A percentile compares a stretch with the other conserved stretches of the same genome.
Evolutionary conservation across 1,284 basidiomycete genomes (phyloP).

Genomic region (Ceratobasidium sp.): DNA sequence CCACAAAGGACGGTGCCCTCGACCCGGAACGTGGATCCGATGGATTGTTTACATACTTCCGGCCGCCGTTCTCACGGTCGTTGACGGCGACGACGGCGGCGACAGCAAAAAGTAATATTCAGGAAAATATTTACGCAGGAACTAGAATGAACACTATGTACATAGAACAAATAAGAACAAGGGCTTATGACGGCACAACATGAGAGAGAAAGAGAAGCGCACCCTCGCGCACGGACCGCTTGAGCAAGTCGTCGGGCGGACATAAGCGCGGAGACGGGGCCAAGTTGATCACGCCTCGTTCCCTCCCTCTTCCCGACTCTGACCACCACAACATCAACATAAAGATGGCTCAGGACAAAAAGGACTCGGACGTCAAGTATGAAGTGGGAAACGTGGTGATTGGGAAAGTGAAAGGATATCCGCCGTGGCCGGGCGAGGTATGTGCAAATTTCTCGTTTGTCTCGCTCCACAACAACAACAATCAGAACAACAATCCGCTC

Average conservation of each 20-base stretch:
- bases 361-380: constrained; percentile 56
- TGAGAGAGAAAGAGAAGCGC: neutral
- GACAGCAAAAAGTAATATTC: neutral
- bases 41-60: constrained; percentile 16
- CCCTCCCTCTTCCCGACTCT: neutral
- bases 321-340: constrained; percentile 2
- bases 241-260: constrained; percentile 4
- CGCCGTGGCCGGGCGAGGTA: constrained; percentile 92
- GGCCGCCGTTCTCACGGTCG: constrained; percentile 32
- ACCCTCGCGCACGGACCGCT: constrained; percentile 35
- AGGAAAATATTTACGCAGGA: neutral
- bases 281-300: constrained; percentile 40
- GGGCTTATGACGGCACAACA: neutral
- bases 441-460: constrained; percentile 54
- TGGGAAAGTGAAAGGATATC: constrained; percentile 92
- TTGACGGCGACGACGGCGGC: constrained; percentile 9
- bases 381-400: constrained; percentile 84
- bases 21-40: constrained; percentile 32
- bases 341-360: constrained; percentile 34
- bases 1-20: constrained; percentile 30
- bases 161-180: constrained; percentile 1
- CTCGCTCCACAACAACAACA: constrained; percentile 46
- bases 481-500: constrained; percentile 45
- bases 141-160: constrained; percentile 3
- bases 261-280: constrained; percentile 38